These are phyloP conservation scores for Stephania cephalantha DNA, from an alignment of 164 flowering plant genomes.

Conservation along the genomic window DNA sequence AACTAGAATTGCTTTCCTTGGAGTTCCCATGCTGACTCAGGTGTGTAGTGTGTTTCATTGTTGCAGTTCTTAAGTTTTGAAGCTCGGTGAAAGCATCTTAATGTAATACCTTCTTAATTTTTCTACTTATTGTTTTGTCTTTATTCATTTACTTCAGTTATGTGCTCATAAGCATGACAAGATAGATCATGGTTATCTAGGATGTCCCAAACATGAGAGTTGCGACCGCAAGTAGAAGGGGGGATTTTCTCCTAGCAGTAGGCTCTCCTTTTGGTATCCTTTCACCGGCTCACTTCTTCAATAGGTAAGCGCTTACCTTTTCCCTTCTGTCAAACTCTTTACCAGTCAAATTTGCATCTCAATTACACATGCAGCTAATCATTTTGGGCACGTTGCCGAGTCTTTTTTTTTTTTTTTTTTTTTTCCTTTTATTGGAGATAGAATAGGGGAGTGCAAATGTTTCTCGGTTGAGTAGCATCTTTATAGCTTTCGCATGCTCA, in stretches of 20 bases:
- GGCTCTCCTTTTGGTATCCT: slow-evolving; percentile 97
- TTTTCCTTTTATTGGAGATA: neutral
- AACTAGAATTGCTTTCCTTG: slow-evolving; percentile 67
- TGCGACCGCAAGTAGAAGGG: slow-evolving; percentile 40
- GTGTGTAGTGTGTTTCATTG: slow-evolving; percentile 22
- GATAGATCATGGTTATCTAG: slow-evolving; percentile 35
- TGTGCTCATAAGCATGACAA: slow-evolving; percentile 23
- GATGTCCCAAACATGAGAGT: slow-evolving; percentile 38
- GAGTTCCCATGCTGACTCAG: slow-evolving; percentile 34
- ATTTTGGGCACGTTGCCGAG: neutral
- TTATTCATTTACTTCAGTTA: slow-evolving; percentile 12
- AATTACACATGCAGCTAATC: neutral
- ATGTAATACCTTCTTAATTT: neutral
- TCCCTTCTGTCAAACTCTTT: neutral
- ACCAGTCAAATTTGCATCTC: neutral
- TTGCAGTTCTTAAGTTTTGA: neutral
- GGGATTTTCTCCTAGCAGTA: slow-evolving; percentile 66
- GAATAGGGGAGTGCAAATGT: neutral
- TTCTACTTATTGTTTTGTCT: neutral
- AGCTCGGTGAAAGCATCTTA: neutral
- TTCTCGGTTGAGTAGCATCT: neutral
- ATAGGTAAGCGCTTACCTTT: slow-evolving; percentile 44
- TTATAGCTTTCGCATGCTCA: neutral
- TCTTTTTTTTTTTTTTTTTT: neutral
- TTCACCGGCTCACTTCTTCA: slow-evolving; percentile 90